Evolutionary conservation across 371 early-diverging fungal species (phyloP).

Genomic region (Capniomyces stellatus): DNA sequence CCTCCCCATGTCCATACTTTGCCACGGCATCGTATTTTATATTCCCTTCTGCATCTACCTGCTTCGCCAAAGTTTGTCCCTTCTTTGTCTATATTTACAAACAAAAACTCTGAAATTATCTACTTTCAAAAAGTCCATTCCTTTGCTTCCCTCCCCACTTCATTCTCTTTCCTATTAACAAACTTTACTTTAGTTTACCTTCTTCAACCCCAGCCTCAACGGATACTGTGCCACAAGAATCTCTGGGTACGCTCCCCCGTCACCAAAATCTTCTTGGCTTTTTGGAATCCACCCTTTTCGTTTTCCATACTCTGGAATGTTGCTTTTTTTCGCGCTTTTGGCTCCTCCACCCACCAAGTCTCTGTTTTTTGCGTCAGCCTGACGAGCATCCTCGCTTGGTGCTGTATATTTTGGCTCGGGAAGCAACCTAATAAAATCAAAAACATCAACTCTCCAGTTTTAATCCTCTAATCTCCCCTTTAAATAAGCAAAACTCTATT

Average conservation of each 20-base stretch:
- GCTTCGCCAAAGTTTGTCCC: slow-evolving; percentile 60
- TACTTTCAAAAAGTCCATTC: neutral
- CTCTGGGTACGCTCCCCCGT: slow-evolving; percentile 94
- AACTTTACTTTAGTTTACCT: slow-evolving; percentile 4
- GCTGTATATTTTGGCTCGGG: slow-evolving; percentile 5
- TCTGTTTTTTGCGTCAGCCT: too few relatives aligned
- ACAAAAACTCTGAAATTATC: neutral
- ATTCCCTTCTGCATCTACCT: slow-evolving; percentile 78
- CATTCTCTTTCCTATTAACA: too few relatives aligned
- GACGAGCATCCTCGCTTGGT: neutral
- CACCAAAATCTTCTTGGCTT: slow-evolving; percentile 74
- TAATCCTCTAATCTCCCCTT: neutral
- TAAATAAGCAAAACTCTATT: too few relatives aligned
- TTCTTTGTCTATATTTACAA: slow-evolving; percentile 25
- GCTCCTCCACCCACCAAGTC: neutral
- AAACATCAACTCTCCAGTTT: neutral
- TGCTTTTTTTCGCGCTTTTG: neutral
- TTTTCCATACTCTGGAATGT: slow-evolving; percentile 62
- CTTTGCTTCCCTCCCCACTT: too few relatives aligned
- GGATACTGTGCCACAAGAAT: slow-evolving; percentile 82
- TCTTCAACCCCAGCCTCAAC: slow-evolving; percentile 76
- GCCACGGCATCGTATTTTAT: slow-evolving; percentile 80
- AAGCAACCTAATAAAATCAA: slow-evolving; percentile 2
- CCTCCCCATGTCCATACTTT: slow-evolving; percentile 49
- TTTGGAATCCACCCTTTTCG: slow-evolving; percentile 63